Base-by-base conservation (phyloP, 768 basidiomycete genomes). In the Russula emetica region DNA sequence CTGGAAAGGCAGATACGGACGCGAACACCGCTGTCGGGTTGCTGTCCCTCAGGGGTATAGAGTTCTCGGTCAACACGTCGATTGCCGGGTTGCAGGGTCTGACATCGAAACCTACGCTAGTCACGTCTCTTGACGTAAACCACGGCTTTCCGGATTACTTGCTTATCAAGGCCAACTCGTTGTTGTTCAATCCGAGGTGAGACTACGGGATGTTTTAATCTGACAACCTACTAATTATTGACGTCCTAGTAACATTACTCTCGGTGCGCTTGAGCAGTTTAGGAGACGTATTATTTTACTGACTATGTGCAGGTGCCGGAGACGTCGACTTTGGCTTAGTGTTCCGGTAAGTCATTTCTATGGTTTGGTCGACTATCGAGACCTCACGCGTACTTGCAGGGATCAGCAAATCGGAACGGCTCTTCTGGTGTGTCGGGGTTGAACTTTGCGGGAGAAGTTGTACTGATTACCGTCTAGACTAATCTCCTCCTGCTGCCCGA, bases 71-170 rank as follows among this genome's bases (percentile, higher is more conserved):
- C 11, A 74, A 80, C 53, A 83, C 84, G 3, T 74, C 77, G 1
- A 83, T 90, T 47, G 78, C 77, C 2, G 87, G 88, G 45, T 70
- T 90, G 59, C 84, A 87, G 71, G 87, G 86, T 32, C 77, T 90
- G 61, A 76, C 80, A 64, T 75, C 83, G 32, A 80, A 78, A 62
- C 86, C 86, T 11, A 81, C 82, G 2, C 77, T 77, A 3, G 80
- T 90, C 16, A 76, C 76, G 45, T 76, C 80, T 66, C 74, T 90
- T 55, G 86, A 89, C 65, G 86, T 89, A 32, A 82, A 80, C 45
- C 86, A 84, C 58, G 88, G 88, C 8, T 89, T 82, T 75, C 62
- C 82, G 0, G 80, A 85, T 69, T 85, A 79, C 71, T 76, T 90
- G n/a, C 77, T 88, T 55, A 88, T 90, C 74, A 87, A 79, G 69